Evolutionary conservation across 2,329 filamentous ascomycete species (phyloP).

Genomic region (Xylaria sp.): DNA sequence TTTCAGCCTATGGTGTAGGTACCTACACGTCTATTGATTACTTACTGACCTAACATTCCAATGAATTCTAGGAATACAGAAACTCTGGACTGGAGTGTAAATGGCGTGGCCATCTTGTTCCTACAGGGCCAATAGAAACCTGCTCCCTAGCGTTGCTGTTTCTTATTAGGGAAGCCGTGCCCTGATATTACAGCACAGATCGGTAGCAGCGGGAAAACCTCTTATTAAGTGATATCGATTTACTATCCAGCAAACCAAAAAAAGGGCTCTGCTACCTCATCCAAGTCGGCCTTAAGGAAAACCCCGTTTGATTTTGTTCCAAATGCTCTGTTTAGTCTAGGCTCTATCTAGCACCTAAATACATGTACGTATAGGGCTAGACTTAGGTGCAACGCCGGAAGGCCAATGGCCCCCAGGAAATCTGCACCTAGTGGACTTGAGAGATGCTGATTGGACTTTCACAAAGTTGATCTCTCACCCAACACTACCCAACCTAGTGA

Average conservation of each 20-base stretch:
- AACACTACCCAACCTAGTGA: slow-evolving; percentile 20
- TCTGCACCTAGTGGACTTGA: slow-evolving; percentile 7
- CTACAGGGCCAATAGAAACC: background rate
- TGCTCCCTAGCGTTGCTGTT: background rate
- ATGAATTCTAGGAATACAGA: slow-evolving; percentile 1
- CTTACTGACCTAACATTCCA: slow-evolving; percentile 6
- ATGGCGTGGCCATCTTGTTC: background rate
- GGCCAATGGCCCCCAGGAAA: slow-evolving; percentile 2
- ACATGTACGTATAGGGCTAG: background rate
- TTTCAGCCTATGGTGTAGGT: background rate
- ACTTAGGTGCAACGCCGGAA: slow-evolving; percentile 2
- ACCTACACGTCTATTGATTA: background rate
- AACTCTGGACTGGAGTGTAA: slow-evolving; percentile 18
- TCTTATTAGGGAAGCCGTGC: background rate
- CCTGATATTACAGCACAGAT: background rate
- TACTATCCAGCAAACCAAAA: background rate
- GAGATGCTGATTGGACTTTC: slow-evolving; percentile 22
- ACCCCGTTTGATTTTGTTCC: background rate
- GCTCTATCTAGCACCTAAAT: background rate
- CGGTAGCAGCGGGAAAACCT: background rate
- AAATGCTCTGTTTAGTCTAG: background rate
- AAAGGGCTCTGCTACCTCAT: background rate
- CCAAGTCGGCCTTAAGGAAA: background rate
- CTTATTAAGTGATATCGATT: background rate
- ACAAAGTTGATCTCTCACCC: slow-evolving; percentile 15